Percentiles rank a stretch among this genome's conserved stretches.
These are phyloP conservation scores for Jamesozyma lodderae DNA, from an alignment of 805 yeast species.

Conservation along the genomic window DNA sequence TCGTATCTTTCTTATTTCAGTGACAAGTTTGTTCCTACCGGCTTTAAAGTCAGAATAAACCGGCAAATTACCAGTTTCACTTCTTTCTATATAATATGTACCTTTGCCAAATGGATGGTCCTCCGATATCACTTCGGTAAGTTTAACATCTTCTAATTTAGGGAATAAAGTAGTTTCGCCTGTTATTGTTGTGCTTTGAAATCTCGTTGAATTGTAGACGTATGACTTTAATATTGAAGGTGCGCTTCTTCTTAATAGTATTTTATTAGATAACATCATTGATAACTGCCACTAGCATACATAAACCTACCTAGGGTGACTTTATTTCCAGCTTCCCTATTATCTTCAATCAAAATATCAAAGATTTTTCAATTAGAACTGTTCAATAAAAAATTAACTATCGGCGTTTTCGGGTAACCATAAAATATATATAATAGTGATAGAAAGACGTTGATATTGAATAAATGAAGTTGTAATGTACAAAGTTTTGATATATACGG, in stretches of 20 bases:
- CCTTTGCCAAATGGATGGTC: constrained; percentile 21
- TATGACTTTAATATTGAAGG: not conserved
- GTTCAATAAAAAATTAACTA: too few species aligned
- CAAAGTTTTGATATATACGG: not conserved
- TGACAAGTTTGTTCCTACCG: constrained; percentile 50
- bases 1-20: constrained; percentile 61
- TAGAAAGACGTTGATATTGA: too few species aligned
- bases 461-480: too few species aligned
- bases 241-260: not conserved
- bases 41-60: constrained; percentile 59
- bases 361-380: too few species aligned
- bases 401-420: too few species aligned
- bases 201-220: not conserved
- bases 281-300: not conserved
- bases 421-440: too few species aligned
- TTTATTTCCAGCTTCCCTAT: not conserved
- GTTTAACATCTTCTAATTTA: constrained; percentile 23
- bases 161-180: constrained; percentile 17
- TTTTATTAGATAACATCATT: not conserved
- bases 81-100: constrained; percentile 35
- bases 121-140: constrained; percentile 21
- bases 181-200: not conserved
- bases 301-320: too few species aligned
- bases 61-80: constrained; percentile 66
- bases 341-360: not conserved